A percentile compares a stretch with the other conserved stretches of the same genome.
phyloP scores from a whole-genome alignment of 2,329 filamentous ascomycete species.

The Alternaria incomplexa region DNA sequence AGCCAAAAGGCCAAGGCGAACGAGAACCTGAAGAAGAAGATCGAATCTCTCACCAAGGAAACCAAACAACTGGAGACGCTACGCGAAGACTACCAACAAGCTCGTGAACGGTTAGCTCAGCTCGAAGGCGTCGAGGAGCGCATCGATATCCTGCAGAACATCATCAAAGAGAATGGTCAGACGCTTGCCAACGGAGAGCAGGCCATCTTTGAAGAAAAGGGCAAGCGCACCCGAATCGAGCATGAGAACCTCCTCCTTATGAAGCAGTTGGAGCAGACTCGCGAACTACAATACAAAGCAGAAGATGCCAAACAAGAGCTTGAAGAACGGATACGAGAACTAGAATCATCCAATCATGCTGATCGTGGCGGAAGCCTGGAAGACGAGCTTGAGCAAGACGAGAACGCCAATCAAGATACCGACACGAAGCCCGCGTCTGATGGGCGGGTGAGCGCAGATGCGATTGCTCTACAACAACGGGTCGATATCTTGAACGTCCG shows the following conservation, averaged over 20 bases:
- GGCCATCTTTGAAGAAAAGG: slow-evolving; percentile 59
- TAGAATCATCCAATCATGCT: slow-evolving; percentile 43
- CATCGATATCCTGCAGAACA: slow-evolving; percentile 55
- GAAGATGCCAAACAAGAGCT: slow-evolving; percentile 57
- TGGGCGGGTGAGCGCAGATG: slow-evolving; percentile 37
- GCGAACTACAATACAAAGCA: slow-evolving; percentile 55
- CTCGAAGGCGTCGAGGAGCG: slow-evolving; percentile 54
- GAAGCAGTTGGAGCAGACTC: slow-evolving; percentile 56
- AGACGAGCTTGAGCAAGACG: slow-evolving; percentile 48
- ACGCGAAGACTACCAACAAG: slow-evolving; percentile 53
- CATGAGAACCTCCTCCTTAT: slow-evolving; percentile 55
- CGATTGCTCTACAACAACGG: slow-evolving; percentile 49
- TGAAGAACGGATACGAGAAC: slow-evolving; percentile 53
- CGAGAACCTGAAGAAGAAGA: slow-evolving; percentile 62
- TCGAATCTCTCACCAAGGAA: slow-evolving; percentile 57
- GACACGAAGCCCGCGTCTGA: slow-evolving; percentile 24
- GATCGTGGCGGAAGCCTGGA: slow-evolving; percentile 45
- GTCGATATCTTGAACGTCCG: slow-evolving; percentile 48
- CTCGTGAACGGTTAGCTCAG: slow-evolving; percentile 53
- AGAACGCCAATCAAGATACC: slow-evolving; percentile 34
- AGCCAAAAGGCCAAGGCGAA: slow-evolving; percentile 57
- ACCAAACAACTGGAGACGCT: slow-evolving; percentile 52
- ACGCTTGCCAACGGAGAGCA: slow-evolving; percentile 59
- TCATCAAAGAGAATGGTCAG: slow-evolving; percentile 58
- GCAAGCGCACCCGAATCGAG: slow-evolving; percentile 55